Percentiles rank a stretch among this genome's conserved stretches.
Conservation (phyloP, 2,329 filamentous ascomycete species). For the Calonectria pauciramosa region DNA sequence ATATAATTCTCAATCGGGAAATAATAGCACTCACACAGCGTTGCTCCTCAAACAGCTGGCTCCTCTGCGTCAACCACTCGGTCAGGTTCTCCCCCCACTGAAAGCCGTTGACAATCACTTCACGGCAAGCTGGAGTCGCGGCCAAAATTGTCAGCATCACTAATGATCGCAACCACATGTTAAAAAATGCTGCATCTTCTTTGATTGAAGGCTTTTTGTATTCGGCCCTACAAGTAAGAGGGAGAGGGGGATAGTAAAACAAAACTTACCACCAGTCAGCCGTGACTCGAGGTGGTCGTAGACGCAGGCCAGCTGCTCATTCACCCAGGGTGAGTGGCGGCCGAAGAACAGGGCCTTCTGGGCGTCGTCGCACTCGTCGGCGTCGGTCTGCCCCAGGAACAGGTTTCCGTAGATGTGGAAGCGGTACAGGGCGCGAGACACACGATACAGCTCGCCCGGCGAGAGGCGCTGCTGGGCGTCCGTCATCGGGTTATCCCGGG, state of each 20-base stretch:
- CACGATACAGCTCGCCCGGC: conserved; percentile 28
- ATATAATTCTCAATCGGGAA: background rate
- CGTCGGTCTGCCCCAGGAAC: conserved; percentile 29
- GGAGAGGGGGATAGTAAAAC: background rate
- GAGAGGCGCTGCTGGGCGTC: conserved; percentile 18
- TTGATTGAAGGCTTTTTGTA: background rate
- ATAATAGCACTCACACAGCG: conserved; percentile 32
- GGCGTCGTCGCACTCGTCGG: background rate
- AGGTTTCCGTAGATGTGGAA: conserved; percentile 42
- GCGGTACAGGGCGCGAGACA: conserved; percentile 39
- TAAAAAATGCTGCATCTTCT: conserved; percentile 5
- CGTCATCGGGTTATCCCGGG: conserved; percentile 17
- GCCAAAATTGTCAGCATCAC: conserved; percentile 40
- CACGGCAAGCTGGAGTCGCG: conserved; percentile 35
- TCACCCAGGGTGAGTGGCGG: conserved; percentile 40
- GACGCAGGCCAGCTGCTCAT: conserved; percentile 40
- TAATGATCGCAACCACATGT: conserved; percentile 18
- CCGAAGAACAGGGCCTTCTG: conserved; percentile 40
- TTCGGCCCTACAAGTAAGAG: background rate
- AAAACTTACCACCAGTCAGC: conserved; percentile 35
- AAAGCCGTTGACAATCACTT: conserved; percentile 38
- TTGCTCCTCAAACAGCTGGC: conserved; percentile 38
- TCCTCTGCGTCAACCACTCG: conserved; percentile 36
- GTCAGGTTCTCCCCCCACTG: conserved; percentile 38
- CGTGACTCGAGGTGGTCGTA: conserved; percentile 38